Base-by-base conservation (phyloP, 805 yeast species). In the Yamadazyma insecticola region DNA sequence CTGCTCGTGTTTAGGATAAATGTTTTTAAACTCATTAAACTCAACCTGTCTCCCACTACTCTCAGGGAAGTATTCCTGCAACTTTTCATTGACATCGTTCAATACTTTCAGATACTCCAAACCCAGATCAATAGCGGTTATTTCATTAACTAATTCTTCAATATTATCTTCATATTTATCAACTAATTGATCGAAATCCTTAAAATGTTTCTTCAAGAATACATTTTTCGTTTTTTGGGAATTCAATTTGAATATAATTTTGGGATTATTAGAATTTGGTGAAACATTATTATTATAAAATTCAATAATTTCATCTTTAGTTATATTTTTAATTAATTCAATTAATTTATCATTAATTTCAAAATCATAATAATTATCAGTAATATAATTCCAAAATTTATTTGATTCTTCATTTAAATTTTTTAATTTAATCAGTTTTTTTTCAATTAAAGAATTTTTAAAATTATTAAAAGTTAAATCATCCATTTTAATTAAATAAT, bases 321-420 rank as follows among this genome's bases (percentile, higher is more conserved):
- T 64, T 32, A 87, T 53, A 3, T 47, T 47, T 30, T 71, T 67
- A 32, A 87, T 67, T 3, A 72, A 39, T 26, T 67, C 67, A 5
- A 84, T 87, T 36, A 79, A 80, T 27, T 63, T 58, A 22, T 65
- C 72, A 36, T 76, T 66, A 32, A 73, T 67, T 22, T 66, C 57
- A 57, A 87, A 90, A 51, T 90, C 86, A 50, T 82, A 89, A 55
- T 66, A 82, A 5, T 96, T 96, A 35, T 76, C 68, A 18, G 75
- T 73, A 35, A 92, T 81, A 10, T 76, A 68, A 32, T 71, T 65
- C 74, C 87, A 78, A 53, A 74, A 80, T 45, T 79, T 63, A 7
- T 61, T 50, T 29, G 75, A 68, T 57, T 92, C 97, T 51, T 90
- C 96, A 33, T 65, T 61, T 57, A 89, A 65, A 45, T 87, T 88